A percentile compares a stretch with the other conserved stretches of the same genome.
Conservation (phyloP, 768 basidiomycete species). For the Boletus speciosus region DNA sequence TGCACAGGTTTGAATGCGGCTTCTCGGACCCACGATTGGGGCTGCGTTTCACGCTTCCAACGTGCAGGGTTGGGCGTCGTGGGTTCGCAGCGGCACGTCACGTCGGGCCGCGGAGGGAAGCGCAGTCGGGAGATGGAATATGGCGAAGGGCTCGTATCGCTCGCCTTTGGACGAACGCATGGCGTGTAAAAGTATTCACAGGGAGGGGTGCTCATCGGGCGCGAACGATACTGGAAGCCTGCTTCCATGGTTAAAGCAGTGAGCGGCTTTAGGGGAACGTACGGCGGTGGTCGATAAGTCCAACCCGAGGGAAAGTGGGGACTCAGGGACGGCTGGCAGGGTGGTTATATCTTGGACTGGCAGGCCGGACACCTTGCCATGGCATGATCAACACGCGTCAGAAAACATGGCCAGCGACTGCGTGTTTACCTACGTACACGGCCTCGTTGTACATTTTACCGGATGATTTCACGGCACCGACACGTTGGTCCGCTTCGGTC, state of each 20-base stretch:
- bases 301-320: slow-evolving; percentile 12
- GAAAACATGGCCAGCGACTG: slow-evolving; percentile 16
- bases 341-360: slow-evolving; percentile 32
- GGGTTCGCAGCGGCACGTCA: slow-evolving; percentile 16
- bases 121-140: slow-evolving; percentile 17
- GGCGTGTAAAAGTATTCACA: slow-evolving; percentile 16
- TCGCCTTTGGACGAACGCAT: slow-evolving; percentile 21
- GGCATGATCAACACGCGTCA: slow-evolving; percentile 32
- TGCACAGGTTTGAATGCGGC: slow-evolving; percentile 42
- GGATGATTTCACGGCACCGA: slow-evolving; percentile 14
- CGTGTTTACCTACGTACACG: slow-evolving; percentile 26
- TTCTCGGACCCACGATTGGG: slow-evolving; percentile 44
- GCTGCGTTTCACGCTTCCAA: slow-evolving; percentile 31
- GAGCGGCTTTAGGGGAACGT: not conserved
- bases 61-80: slow-evolving; percentile 11
- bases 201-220: slow-evolving; percentile 19
- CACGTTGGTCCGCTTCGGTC: slow-evolving; percentile 26
- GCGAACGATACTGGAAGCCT: slow-evolving; percentile 28
- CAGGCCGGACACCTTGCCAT: slow-evolving; percentile 25
- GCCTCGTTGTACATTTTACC: slow-evolving; percentile 26
- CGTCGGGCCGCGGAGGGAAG: slow-evolving; percentile 20
- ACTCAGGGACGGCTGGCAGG: slow-evolving; percentile 17
- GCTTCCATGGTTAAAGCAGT: slow-evolving; percentile 25
- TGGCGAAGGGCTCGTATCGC: slow-evolving; percentile 10
- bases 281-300: slow-evolving; percentile 9